Evolutionary conservation across 2,329 filamentous ascomycete species (phyloP), one percentile per base, ranked within the genome.

Genomic region (Fusarium caatingaense): DNA sequence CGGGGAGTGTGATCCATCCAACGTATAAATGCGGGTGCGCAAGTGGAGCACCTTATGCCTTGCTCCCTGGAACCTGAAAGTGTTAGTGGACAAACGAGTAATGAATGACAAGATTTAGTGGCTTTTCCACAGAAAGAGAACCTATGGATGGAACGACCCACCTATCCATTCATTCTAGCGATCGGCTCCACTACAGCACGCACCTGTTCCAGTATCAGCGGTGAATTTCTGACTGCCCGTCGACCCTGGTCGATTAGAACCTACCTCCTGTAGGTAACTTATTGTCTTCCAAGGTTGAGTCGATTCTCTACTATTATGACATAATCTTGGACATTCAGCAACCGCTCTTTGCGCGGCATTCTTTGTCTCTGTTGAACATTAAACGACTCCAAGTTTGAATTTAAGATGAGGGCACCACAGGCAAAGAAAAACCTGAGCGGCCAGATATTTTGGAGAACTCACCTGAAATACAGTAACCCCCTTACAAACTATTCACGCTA

Each of bases 31-130:
- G 34, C 34, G 63, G 57, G 53, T 70, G 56, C 53, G 42, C 55
- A 50, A 45, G 68, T 70, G 68, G 67, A 53, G 64, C 27, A 41
- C 8, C 46, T 42, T 34, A 47, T 65, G 46, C 53, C 60, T 53
- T 37, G 28, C 56, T 44, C 57, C 46, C 21, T 60, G 47, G 32
- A 49, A 42, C 13, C 18, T 37, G 34, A 37, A n/a, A 37, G 34
- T 44, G 23, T 48, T 45, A 45, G 50, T 64, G 50, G 50, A 21
- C 23, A 28, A 64, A 23, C 47, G 63, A 60, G 45, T 37, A 58
- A 58, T 60, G 51, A 37, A 46, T 53, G 62, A 60, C 54, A 65
- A 65, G 42, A 65, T 50, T 65, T 66, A 46, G 61, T 61, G 62
- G 44, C 55, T 61, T 66, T 66, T 60, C 40, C n/a, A 49, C 54